Evolutionary conservation across 75 land plant genomes (phyloP), one percentile per base, ranked within the genome.

Genomic region (Pinus taeda): DNA sequence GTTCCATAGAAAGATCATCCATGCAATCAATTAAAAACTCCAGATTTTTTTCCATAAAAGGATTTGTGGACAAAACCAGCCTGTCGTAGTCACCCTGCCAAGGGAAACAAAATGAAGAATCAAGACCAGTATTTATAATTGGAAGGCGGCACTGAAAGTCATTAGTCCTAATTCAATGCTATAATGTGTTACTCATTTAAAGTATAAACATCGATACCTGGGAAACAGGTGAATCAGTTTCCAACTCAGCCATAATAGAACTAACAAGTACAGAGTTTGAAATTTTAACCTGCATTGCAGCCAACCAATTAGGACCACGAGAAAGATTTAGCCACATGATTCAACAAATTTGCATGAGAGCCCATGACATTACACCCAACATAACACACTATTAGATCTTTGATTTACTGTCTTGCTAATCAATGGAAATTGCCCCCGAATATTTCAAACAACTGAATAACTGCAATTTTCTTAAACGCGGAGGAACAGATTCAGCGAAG

Each of bases 11-110:
- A 57, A 96, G 88, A 83, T 96, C 98, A 82, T 96, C 98, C 94
- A 96, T 96, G 84, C 97, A 96, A 66, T 96, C 97, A 81, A 90
- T 90, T 73, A 96, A 76, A 82, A 96, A 94, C 77, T 96, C 98
- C 74, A 94, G 11, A 75, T 96, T 96, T 82, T 90, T 92, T 83
- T 93, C 98, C 83, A 96, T 82, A 77, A 83, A 96, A 60, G 98
- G 97, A 71, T 83, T 87, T 60, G 93, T 90, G 22, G 98, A 93
- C 71, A 96, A 75, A 26, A 81, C 82, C 29, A 96, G 83, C 37
- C 97, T 88, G 73, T 96, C 98, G 85, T 85, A 92, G 73, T 94
- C 98, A 83, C 93, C 90, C 97, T 95, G 80, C 36, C 14, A 69
- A 15, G 53, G 17, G 36, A 77, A 73, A n/a, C 53, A 7, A 63